A percentile compares a stretch with the other conserved stretches of the same genome.
Evolutionary conservation across 352 stramenopile genomes (phyloP).

Genomic region (Pythium myriotylum): DNA sequence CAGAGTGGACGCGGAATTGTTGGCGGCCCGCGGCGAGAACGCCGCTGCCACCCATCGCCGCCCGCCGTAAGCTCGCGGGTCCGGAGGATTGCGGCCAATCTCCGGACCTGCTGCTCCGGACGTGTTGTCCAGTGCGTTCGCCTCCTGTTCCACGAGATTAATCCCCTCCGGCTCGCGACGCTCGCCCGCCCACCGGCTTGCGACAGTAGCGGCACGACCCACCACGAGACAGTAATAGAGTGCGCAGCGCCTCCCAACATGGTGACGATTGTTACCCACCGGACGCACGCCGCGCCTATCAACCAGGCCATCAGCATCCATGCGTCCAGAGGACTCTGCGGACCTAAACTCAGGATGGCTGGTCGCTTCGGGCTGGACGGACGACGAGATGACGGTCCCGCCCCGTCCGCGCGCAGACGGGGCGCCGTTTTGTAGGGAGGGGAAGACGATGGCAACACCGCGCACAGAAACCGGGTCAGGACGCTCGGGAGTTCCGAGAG

Average conservation of each 20-base stretch:
- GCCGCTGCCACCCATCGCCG: too few relatives aligned
- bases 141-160: neutral
- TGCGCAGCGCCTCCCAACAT: too few relatives aligned
- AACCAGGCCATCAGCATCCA: neutral
- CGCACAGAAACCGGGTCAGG: neutral
- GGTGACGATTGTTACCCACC: neutral
- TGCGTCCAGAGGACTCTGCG: neutral
- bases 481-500: neutral
- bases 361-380: neutral
- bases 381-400: neutral
- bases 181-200: too few relatives aligned
- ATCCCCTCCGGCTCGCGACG: too few relatives aligned
- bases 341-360: neutral
- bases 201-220: too few relatives aligned
- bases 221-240: too few relatives aligned
- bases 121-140: neutral
- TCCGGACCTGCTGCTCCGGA: too few relatives aligned
- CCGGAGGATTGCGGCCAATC: too few relatives aligned
- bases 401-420: neutral
- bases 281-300: neutral
- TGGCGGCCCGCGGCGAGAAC: too few relatives aligned
- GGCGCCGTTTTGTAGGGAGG: neutral
- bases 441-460: neutral
- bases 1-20: too few relatives aligned
- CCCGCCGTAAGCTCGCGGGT: too few relatives aligned